Conservation (phyloP, 2,329 filamentous ascomycete genomes). For the Talaromyces sp. region DNA sequence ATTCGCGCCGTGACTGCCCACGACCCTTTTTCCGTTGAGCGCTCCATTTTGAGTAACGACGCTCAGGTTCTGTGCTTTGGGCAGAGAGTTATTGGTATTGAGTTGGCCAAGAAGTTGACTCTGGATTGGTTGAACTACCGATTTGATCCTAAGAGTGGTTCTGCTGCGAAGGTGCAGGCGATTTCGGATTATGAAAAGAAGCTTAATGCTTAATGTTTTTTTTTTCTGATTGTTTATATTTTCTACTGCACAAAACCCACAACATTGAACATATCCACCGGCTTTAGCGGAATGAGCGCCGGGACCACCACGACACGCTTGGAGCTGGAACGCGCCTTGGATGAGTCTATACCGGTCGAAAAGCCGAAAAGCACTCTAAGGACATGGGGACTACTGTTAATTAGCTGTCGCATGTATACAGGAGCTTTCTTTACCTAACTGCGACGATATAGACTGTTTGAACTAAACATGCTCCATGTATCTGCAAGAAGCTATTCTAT, state of each 20-base stretch:
- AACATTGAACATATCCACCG: neutral
- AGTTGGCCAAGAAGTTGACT: constrained; percentile 72
- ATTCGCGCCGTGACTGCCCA: constrained; percentile 86
- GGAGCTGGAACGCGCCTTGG: neutral
- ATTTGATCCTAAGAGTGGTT: constrained; percentile 67
- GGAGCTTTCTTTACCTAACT: neutral
- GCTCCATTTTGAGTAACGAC: constrained; percentile 77
- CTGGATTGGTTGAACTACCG: constrained; percentile 81
- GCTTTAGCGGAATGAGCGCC: neutral
- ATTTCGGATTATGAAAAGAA: constrained; percentile 44
- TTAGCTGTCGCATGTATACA: neutral
- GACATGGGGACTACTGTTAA: neutral
- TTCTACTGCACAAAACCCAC: neutral
- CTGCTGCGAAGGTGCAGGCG: constrained; percentile 57
- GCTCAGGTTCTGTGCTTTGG: constrained; percentile 85
- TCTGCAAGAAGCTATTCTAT: neutral
- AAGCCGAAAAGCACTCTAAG: neutral
- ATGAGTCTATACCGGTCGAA: neutral
- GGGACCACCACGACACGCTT: neutral
- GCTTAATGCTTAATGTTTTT: constrained; percentile 16
- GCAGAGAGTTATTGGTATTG: constrained; percentile 75
- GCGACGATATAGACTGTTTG: neutral
- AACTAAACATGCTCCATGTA: neutral
- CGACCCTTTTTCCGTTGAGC: constrained; percentile 79
- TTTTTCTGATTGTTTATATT: neutral